Base-by-base conservation (phyloP, 371 early-diverging fungal genomes). In the Chytridium lagenaria region DNA sequence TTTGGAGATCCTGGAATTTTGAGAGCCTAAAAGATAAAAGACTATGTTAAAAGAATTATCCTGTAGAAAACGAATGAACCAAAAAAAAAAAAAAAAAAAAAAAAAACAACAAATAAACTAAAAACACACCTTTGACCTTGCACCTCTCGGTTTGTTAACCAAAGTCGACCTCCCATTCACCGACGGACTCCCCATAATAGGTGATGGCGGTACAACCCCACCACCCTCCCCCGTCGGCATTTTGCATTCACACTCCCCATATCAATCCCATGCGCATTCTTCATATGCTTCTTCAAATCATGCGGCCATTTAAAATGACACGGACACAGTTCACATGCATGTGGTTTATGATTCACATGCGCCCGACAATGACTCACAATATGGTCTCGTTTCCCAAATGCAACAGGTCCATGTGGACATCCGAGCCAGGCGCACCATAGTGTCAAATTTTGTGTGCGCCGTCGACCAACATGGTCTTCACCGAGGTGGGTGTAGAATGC, bases 401-500 rank as follows among this genome's bases (percentile, higher is more conserved):
- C 26, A 5, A 40, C 26, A 3, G 67, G 38, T 3, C 67, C 67
- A 44, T 66, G 67, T n/a, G 67, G 67, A 28, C 67, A 66, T 23
- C 49, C 67, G 16, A 66, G 44, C 67, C 67, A 66, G 26, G 3
- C 22, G 31, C 67, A 66, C 49, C 23, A 39, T 44, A 66, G 49
- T 12, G 67, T 40, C 16, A 66, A 44, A 44, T 66, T 66, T 37
- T 23, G 2, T 23, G 38, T 66, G 12, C 49, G 15, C 2, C 67
- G 67, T 5, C 67, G 67, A 22, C 67, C 67, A 44, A 66, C 67
- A 36, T 66, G 67, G 44, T 66, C 44, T 44, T 66, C 67, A 39
- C 33, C 30, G 2, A 66, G 67, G 67, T 66, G 67, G 19, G 67
- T 23, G 67, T 66, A 66, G 49, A 68, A 36, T 23, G 19, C 69